A percentile compares a stretch with the other conserved stretches of the same genome.
Conservation (phyloP, 257 asterid species). For the Echites panduratus region DNA sequence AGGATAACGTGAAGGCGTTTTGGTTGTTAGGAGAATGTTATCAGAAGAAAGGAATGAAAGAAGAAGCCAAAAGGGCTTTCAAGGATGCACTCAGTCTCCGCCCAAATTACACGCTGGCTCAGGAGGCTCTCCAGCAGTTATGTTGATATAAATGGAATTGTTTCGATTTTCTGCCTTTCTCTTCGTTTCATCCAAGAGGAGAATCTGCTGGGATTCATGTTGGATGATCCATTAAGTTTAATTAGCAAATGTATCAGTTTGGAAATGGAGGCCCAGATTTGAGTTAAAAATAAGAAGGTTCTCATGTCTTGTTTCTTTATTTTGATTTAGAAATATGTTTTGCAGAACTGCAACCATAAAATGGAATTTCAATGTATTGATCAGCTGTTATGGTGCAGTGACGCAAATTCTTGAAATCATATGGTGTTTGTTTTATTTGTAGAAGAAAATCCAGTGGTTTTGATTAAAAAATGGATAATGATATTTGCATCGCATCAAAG, state of each 20-base stretch:
- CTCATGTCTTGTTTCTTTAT: not conserved
- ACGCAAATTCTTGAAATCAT: not conserved
- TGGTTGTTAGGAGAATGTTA: slow-evolving; percentile 57
- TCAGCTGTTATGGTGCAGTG: not conserved
- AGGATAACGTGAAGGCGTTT: slow-evolving; percentile 40
- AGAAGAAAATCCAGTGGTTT: not conserved
- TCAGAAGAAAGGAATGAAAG: slow-evolving; percentile 47
- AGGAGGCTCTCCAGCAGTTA: slow-evolving; percentile 40
- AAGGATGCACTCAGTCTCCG: slow-evolving; percentile 34
- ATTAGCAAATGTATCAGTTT: not conserved
- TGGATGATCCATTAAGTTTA: not conserved
- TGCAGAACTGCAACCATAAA: not conserved
- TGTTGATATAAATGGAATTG: not conserved
- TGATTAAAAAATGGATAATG: not conserved
- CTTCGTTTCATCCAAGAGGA: not conserved
- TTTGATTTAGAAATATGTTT: not conserved
- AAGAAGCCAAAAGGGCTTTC: slow-evolving; percentile 45
- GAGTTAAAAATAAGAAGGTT: not conserved
- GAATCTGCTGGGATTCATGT: not conserved
- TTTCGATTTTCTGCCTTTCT: not conserved
- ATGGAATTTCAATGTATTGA: not conserved
- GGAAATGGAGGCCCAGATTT: not conserved
- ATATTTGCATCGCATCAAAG: not conserved
- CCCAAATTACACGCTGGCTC: slow-evolving; percentile 37
- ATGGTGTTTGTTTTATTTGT: not conserved